Percentiles rank a stretch among this genome's conserved stretches.
These are phyloP conservation scores for Saccharomyces hybrid DNA, from an alignment of 1,139 yeast species.

Conservation along the genomic window DNA sequence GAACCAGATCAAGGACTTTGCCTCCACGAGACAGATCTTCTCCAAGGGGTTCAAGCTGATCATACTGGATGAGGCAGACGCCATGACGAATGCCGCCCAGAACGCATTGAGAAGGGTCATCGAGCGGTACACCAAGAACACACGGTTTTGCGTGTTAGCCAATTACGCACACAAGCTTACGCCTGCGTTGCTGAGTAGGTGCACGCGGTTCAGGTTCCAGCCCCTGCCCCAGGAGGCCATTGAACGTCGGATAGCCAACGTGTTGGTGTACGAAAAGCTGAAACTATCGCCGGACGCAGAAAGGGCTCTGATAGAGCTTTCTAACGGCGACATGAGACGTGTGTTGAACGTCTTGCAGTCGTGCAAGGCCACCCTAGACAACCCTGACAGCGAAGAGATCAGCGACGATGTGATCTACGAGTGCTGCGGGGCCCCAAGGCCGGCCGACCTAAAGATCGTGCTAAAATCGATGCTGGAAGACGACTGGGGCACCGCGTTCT, in stretches of 20 bases:
- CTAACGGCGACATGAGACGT: conserved; percentile 94
- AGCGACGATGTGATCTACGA: conserved; percentile 75
- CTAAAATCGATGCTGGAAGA: conserved; percentile 73
- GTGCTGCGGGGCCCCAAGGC: conserved; percentile 94
- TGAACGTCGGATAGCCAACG: conserved; percentile 55
- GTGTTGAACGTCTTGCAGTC: conserved; percentile 93
- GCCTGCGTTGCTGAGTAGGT: conserved; percentile 89
- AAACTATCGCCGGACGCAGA: conserved; percentile 53
- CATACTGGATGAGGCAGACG: conserved; percentile 95
- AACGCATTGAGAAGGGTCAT: conserved; percentile 87
- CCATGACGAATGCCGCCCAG: conserved; percentile 97
- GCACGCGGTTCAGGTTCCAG: conserved; percentile 89
- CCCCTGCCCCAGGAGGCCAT: conserved; percentile 71
- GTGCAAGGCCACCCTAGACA: conserved; percentile 69
- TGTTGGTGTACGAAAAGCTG: conserved; percentile 61
- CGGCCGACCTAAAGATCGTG: conserved; percentile 69
- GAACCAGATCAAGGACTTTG: conserved; percentile 87
- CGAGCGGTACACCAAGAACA: conserved; percentile 90
- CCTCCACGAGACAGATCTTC: conserved; percentile 89
- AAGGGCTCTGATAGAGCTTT: conserved; percentile 55
- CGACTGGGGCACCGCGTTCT: conserved; percentile 77
- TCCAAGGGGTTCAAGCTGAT: conserved; percentile 74
- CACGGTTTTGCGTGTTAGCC: conserved; percentile 93
- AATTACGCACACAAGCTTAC: conserved; percentile 93
- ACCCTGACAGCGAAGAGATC: conserved; percentile 40